Percentiles rank a stretch among this genome's conserved stretches.
These are phyloP conservation scores for Phytopythium ostracodes DNA, from an alignment of 352 stramenopile genomes.

Conservation along the genomic window DNA sequence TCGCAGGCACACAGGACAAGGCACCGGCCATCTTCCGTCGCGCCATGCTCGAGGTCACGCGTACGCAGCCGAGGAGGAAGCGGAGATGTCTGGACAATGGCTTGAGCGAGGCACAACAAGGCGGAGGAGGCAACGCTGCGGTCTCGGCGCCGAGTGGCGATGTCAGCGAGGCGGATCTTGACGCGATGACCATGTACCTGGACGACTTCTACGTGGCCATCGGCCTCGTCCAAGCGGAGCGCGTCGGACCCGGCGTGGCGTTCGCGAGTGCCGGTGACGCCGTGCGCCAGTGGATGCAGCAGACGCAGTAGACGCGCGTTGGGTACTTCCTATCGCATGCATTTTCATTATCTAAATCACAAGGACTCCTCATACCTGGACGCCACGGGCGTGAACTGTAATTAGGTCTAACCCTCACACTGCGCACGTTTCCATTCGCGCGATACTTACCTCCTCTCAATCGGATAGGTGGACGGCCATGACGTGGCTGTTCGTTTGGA, in stretches of 20 bases:
- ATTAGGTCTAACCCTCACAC: too few relatives aligned
- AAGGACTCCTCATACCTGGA: slow-evolving; percentile 1
- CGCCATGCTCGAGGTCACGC: slow-evolving; percentile 32
- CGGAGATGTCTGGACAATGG: not conserved
- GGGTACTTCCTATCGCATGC: not conserved
- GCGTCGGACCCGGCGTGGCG: slow-evolving; percentile 22
- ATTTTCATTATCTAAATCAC: not conserved
- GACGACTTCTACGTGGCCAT: slow-evolving; percentile 77
- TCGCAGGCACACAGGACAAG: slow-evolving; percentile 27
- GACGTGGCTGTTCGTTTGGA: slow-evolving; percentile 50
- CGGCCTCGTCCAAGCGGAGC: slow-evolving; percentile 45
- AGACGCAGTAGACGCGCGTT: slow-evolving; percentile 40
- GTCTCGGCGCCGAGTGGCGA: not conserved
- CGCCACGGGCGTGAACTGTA: not conserved
- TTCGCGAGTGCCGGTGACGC: slow-evolving; percentile 45
- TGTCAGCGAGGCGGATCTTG: slow-evolving; percentile 5
- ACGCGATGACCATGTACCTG: slow-evolving; percentile 34
- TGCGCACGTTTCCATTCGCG: too few relatives aligned
- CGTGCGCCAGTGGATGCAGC: slow-evolving; percentile 67
- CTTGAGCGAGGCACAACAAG: not conserved
- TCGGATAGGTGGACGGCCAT: slow-evolving; percentile 42
- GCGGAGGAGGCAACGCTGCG: not conserved
- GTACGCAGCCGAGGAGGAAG: slow-evolving; percentile 10
- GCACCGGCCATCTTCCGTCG: slow-evolving; percentile 43
- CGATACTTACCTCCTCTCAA: not conserved